Conservation (phyloP, 495 filamentous ascomycete species). For the Cercophora sp. region DNA sequence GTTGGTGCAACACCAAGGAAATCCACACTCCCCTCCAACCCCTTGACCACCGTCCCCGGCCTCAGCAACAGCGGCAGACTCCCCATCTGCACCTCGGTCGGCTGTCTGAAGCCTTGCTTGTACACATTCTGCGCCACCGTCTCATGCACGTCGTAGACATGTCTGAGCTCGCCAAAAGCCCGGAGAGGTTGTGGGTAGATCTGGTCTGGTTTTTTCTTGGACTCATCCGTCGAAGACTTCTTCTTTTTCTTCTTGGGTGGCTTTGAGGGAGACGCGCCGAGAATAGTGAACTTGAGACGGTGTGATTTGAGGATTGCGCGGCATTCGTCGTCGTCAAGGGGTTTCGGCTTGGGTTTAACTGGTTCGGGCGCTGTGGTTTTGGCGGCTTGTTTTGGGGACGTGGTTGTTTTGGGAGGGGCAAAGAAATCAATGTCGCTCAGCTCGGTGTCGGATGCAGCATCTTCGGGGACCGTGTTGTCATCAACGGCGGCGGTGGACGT, state of each 20-base stretch:
- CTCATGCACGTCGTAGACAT: conserved; percentile 63
- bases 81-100: conserved; percentile 91
- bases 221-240: conserved; percentile 43
- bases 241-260: conserved; percentile 26
- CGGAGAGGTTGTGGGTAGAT: conserved; percentile 73
- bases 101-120: conserved; percentile 75
- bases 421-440: conserved; percentile 47
- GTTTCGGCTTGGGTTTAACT: conserved; percentile 22
- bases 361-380: conserved; percentile 8
- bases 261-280: conserved; percentile 38
- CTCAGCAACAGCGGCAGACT: conserved; percentile 73
- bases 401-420: too few relatives aligned
- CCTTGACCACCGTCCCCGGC: conserved; percentile 39
- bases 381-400: conserved; percentile 21
- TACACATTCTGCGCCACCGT: conserved; percentile 74
- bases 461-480: conserved; percentile 18
- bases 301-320: conserved; percentile 73
- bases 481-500: conserved; percentile 17
- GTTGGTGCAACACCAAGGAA: conserved; percentile 88
- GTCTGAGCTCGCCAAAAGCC: conserved; percentile 68
- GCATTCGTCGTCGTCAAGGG: conserved; percentile 61
- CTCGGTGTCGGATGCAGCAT: conserved; percentile 29
- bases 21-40: conserved; percentile 41
- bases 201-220: conserved; percentile 47
- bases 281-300: conserved; percentile 78